A percentile compares a stretch with the other conserved stretches of the same genome.
Conservation (phyloP, 495 filamentous ascomycete genomes). For the Gamarada debralockiae region DNA sequence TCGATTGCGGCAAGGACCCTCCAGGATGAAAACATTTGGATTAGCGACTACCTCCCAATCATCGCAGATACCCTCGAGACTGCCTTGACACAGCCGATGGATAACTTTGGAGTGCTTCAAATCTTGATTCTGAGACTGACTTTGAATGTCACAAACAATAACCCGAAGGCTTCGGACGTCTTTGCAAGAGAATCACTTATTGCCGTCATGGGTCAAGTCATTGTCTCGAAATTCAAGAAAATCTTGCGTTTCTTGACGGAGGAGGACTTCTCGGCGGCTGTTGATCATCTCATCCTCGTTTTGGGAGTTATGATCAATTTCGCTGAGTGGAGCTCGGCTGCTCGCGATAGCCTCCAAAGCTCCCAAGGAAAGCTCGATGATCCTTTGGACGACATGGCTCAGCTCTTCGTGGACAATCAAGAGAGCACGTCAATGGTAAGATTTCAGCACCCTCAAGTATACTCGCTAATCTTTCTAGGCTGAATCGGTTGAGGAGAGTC, state of each 20-base stretch:
- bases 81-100: constrained; percentile 11
- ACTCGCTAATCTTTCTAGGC: constrained; percentile 47
- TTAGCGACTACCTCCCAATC: constrained; percentile 26
- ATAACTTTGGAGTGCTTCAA: constrained; percentile 13
- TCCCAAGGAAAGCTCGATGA: constrained; percentile 22
- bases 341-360: constrained; percentile 35
- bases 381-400: constrained; percentile 42
- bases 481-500: constrained; percentile 77
- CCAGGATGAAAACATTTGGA: constrained; percentile 27
- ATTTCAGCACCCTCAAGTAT: constrained; percentile 30
- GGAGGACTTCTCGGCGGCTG: constrained; percentile 40
- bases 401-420: constrained; percentile 49
- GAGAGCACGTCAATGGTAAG: constrained; percentile 45
- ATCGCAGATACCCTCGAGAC: constrained; percentile 16
- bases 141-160: constrained; percentile 87
- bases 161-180: constrained; percentile 56
- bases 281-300: constrained; percentile 74
- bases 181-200: constrained; percentile 50
- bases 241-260: constrained; percentile 37
- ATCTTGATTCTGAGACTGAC: constrained; percentile 59
- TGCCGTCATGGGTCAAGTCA: constrained; percentile 27
- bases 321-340: constrained; percentile 65
- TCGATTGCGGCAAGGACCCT: constrained; percentile 31
- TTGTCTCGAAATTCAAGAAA: constrained; percentile 30
- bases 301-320: constrained; percentile 89